Conservation (phyloP, 106 monocot genomes). For the Dioscorea zingiberensis region DNA sequence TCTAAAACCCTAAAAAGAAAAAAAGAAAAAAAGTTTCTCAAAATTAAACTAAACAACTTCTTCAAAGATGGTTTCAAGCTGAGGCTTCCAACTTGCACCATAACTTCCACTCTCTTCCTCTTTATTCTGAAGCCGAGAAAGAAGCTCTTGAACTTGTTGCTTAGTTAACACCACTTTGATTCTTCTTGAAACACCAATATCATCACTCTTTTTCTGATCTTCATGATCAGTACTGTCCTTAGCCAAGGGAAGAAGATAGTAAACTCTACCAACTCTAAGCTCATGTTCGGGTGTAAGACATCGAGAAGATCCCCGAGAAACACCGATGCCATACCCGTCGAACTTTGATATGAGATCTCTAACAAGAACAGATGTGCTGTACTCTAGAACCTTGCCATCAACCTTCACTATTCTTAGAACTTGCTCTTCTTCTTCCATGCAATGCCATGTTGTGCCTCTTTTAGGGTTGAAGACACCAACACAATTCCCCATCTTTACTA, state of each 20-base stretch:
- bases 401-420: slow-evolving; percentile 10
- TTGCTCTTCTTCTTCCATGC: neutral
- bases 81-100: slow-evolving; percentile 4
- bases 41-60: neutral
- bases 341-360: slow-evolving; percentile 2
- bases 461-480: neutral
- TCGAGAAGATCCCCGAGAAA: neutral
- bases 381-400: slow-evolving; percentile 18
- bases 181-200: neutral
- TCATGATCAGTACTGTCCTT: too few species aligned
- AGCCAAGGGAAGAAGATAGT: slow-evolving; percentile 11
- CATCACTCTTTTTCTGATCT: neutral
- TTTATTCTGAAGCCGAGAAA: neutral
- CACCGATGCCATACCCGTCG: slow-evolving; percentile 1
- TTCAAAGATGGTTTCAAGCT: slow-evolving; percentile 13
- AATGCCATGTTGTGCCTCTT: neutral
- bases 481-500: slow-evolving; percentile 9
- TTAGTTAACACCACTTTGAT: slow-evolving; percentile 19
- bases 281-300: slow-evolving; percentile 6
- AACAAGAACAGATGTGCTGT: neutral
- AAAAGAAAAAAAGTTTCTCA: too few species aligned
- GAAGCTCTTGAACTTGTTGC: slow-evolving; percentile 17
- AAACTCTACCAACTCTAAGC: slow-evolving; percentile 7
- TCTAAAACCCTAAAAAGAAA: too few species aligned
- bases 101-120: neutral